Evolutionary conservation across 2,329 filamentous ascomycete genomes (phyloP), one percentile per base, ranked within the genome.

Genomic region (Fusarium humuli): DNA sequence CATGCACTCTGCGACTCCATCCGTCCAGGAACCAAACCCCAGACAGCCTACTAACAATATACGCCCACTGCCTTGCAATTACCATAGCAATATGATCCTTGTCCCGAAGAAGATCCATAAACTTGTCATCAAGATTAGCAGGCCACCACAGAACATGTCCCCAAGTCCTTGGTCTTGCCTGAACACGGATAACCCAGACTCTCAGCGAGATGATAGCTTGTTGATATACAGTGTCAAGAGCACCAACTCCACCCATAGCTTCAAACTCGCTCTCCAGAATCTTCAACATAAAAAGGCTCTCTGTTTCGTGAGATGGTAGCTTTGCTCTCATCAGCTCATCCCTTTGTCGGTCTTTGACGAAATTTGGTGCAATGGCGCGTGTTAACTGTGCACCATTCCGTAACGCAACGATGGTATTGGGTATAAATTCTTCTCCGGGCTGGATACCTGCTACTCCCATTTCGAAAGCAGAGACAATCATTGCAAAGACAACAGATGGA

Each of bases 171-270:
- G 34, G 34, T n/a, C 6, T 37, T 11, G 18, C 18, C 3, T 37
- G 3, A 0, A 37, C 34, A 7, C 34, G 18, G 2, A 37, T 3
- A 0, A 37, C 4, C 34, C 34, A 37, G 3, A 37, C 7, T 0
- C 34, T n/a, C 6, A 37, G 2, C 1, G 34, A 37, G 3, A 37
- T 3, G 4, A n/a, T 4, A 4, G 34, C 34, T 7, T 37, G 34
- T 37, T 37, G 18, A 12, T 37, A 37, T 1, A 37, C 34, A 37
- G 6, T 37, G 2, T 37, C 34, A 12, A 37, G 34, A 1, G 34
- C 34, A n/a, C 5, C 4, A 4, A n/a, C 18, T 12, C 34, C 18
- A n/a, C 34, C 34, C 34, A 37, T 37, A 11, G 18, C 10, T n/a
- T 37, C 10, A 7, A 37, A 37, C 6, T 37, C 34, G 18, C 10